Evolutionary conservation across 1,284 basidiomycete genomes (phyloP), one percentile per base, ranked within the genome.

Genomic region (Cryptococcus hybrid): DNA sequence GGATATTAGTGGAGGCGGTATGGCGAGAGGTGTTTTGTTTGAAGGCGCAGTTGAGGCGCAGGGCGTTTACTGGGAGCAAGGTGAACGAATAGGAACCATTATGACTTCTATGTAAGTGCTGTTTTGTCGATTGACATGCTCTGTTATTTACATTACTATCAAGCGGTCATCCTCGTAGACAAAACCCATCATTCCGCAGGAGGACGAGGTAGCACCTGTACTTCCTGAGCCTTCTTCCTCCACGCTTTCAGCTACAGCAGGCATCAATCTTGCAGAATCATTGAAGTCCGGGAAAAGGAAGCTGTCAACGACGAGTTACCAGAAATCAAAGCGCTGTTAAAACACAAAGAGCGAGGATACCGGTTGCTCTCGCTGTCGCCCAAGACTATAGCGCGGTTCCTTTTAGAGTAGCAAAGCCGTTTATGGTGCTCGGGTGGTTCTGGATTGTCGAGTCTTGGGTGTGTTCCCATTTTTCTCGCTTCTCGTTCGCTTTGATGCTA

Each of bases 371-470:
- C 1, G 70, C 67, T 2, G 67, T 76, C 0, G 59, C 67, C 0
- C 64, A 74, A 34, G 74, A 76, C 51, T 76, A 69, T 47, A 18
- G 55, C 4, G 54, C 59, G 7, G 61, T 67, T 3, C 74, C 74
- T 12, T 77, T 74, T 59, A 62, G 65, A 35, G 66, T 76, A 4
- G 68, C 69, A 3, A 53, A 67, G n/a, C 60, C 69, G 1, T 65
- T 70, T 18, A 56, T 74, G 38, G 67, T 72, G 1, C 63, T 78
- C 3, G 76, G 76, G n/a, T 78, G 71, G 71, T 77, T 75, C 61
- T 78, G 73, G 73, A 56, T 77, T 30, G 58, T 64, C 0, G 75
- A 74, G 52, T 71, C 75, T 38, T 78, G 76, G 76, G 71, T 70
- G 44, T 45, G 64, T 59, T 39, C 34, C 15, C 12, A 18, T 12